Evolutionary conservation across 2,329 filamentous ascomycete species (phyloP), one percentile per base, ranked within the genome.

Genomic region (Bipolaris sorokiniana): DNA sequence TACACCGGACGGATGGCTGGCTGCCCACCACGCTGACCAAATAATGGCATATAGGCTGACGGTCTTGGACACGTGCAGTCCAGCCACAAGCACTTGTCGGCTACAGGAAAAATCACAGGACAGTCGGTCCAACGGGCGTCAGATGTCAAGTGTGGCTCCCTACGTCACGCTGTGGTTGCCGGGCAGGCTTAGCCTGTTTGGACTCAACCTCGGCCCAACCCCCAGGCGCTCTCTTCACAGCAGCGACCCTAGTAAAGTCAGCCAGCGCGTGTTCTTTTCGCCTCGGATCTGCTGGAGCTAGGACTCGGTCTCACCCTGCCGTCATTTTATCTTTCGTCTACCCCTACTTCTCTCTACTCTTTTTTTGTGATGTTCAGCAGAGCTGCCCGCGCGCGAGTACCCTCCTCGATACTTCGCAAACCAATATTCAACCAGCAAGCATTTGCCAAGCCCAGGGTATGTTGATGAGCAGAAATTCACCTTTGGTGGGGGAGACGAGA

Each of bases 291-390:
- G 54, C 44, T 61, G 48, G 59, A 60, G 57, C 59, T 61, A 53
- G 59, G 56, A 59, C 38, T 62, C 51, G 58, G 58, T 53, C 41
- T 63, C 59, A 37, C 54, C 51, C 51, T 61, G 46, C 50, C 42
- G 31, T 22, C 52, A 37, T 46, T 59, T 53, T 45, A 45, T 45
- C 53, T 62, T 48, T 44, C 38, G 26, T 61, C 48, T 52, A 51
- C 47, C 38, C 28, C 26, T 56, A 46, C 46, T 48, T 37, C 33
- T 18, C 46, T 34, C 46, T 5, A 15, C 34, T 26, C 28, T 38
- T 38, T 33, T 23, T 65, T 63, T 59, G 69, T 72, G 61, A 78
- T 78, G 76, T 77, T 78, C 59, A 76, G 68, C 73, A 75, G 74
- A 73, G 70, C 71, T 67, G 73, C 71, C 61, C 65, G 74, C 65